Evolutionary conservation across 1,284 basidiomycete genomes (phyloP), one percentile per base, ranked within the genome.

Genomic region (Papiliotrema terrestris): DNA sequence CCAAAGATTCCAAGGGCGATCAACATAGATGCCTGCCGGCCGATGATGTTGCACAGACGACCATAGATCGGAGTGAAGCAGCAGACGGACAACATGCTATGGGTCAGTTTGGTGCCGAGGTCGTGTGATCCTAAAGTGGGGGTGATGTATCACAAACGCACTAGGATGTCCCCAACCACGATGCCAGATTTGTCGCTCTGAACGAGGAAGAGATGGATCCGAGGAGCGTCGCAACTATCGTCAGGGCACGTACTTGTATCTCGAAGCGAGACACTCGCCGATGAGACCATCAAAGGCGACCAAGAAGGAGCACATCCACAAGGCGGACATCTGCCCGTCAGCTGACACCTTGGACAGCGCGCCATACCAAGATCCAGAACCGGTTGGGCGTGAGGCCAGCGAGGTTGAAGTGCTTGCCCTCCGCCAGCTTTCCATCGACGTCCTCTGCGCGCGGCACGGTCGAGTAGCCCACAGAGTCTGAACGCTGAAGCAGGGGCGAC

Each of bases 21-120:
- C 59, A 94, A 79, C 60, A 78, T 74, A 1, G 76, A 87, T 39
- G 86, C 85, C 76, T 88, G 89, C 47, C 91, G 82, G 19, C 91
- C 91, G 63, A 95, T 77, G 64, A 93, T 91, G 76, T 94, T 89
- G 59, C 88, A 85, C 55, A 95, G 80, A 56, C 90, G 84, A 45
- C 91, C 89, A 79, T 92, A 93, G 62, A 93, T 79, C 54, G 90
- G 90, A 19, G 89, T 92, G 70, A 93, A 92, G 76, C 89, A 92
- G 73, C 75, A 94, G 46, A 93, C 86, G 41, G 88, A 90, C 46
- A 94, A 80, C 59, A 94, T 80, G 77, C 70, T 72, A 42, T 5
- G 8, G 49, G 43, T n/a, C 51, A 35, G 13, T 49, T 38, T 9
- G 14, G 25, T 8, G 6, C 29, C 42, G n/a, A 5, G 2, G 26